A percentile compares a stretch with the other conserved stretches of the same genome.
Evolutionary conservation across 805 yeast species (phyloP).

Genomic region (Cyberlindnera nakhonratchasimensis): DNA sequence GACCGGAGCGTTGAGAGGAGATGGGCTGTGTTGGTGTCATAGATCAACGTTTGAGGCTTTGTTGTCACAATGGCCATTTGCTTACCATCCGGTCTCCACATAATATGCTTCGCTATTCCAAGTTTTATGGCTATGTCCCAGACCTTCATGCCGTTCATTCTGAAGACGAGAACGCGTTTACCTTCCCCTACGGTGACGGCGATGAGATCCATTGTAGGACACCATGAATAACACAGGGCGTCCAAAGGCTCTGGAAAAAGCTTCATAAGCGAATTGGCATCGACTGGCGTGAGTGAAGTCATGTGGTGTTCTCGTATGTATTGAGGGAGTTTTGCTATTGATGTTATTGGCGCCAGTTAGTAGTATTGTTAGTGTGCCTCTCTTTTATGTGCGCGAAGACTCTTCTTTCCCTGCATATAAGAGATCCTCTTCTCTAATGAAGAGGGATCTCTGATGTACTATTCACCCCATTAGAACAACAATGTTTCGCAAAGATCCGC

Average conservation of each 20-base stretch:
- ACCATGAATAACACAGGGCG: slow-evolving; percentile 32
- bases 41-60: slow-evolving; percentile 41
- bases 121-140: slow-evolving; percentile 42
- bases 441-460: no score
- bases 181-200: slow-evolving; percentile 46
- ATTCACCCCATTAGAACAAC: no score
- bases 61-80: slow-evolving; percentile 43
- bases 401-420: no score
- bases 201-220: slow-evolving; percentile 52
- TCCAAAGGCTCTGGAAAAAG: slow-evolving; percentile 13
- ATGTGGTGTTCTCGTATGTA: no score
- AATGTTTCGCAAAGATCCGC: slow-evolving; percentile 32
- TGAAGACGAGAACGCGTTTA: slow-evolving; percentile 44
- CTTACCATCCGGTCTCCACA: slow-evolving; percentile 40
- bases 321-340: no score
- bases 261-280: neutral
- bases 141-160: slow-evolving; percentile 51
- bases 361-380: no score
- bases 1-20: slow-evolving; percentile 26
- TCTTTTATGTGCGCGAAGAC: no score
- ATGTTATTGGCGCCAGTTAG: no score
- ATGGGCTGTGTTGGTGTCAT: slow-evolving; percentile 46
- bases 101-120: slow-evolving; percentile 11
- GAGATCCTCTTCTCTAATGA: no score
- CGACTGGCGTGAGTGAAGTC: no score